Percentiles rank a stretch among this genome's conserved stretches.
Evolutionary conservation across 257 asterid genomes (phyloP).

Genomic region (Catharanthus roseus): DNA sequence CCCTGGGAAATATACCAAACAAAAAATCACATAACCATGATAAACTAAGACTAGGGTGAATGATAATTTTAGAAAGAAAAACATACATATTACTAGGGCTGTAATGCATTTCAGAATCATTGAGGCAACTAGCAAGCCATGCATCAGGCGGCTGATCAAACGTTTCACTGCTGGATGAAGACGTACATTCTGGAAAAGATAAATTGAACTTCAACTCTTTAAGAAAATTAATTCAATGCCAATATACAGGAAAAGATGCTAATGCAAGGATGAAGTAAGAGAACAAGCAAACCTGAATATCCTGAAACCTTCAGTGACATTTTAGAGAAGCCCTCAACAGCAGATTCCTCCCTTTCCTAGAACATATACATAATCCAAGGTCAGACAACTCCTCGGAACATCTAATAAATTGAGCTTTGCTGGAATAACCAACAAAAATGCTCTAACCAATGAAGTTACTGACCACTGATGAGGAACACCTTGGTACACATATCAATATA

Average conservation of each 20-base stretch:
- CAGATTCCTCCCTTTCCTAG: slow-evolving; percentile 54
- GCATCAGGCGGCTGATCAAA: slow-evolving; percentile 35
- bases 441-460: neutral
- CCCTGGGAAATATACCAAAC: slow-evolving; percentile 4
- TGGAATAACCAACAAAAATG: neutral
- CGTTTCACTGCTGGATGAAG: slow-evolving; percentile 23
- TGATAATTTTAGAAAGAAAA: neutral
- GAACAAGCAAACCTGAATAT: slow-evolving; percentile 43
- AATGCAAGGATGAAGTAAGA: neutral
- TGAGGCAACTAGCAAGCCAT: slow-evolving; percentile 33
- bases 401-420: neutral
- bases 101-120: slow-evolving; percentile 21
- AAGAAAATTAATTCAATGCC: neutral
- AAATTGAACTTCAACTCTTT: neutral
- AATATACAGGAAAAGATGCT: neutral
- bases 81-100: slow-evolving; percentile 17
- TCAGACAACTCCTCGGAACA: neutral
- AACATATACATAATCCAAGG: neutral
- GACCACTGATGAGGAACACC: neutral
- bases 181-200: slow-evolving; percentile 23
- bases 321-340: slow-evolving; percentile 49
- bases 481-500: neutral
- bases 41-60: neutral
- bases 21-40: neutral
- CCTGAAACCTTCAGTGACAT: slow-evolving; percentile 65